phyloP scores from a whole-genome alignment of 257 asterid genomes.

The Paulownia fortunei region DNA sequence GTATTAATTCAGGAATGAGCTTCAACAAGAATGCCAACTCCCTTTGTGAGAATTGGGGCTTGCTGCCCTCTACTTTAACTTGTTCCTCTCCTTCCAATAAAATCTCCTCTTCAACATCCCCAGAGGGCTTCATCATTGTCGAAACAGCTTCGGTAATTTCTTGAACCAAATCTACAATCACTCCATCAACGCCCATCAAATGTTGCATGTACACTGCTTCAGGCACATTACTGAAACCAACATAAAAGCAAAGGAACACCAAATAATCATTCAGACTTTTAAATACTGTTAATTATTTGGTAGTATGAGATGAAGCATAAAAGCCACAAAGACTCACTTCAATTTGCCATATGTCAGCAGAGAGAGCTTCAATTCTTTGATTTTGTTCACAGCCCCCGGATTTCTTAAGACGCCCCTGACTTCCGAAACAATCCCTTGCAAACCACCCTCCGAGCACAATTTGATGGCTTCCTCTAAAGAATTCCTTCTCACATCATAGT shows the following conservation, averaged over 20 bases:
- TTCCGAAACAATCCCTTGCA: conserved; percentile 91
- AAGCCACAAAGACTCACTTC: conserved; percentile 56
- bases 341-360: conserved; percentile 82
- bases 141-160: conserved; percentile 72
- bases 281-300: too few species aligned
- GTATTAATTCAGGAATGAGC: conserved; percentile 78
- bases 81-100: conserved; percentile 42
- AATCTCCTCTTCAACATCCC: conserved; percentile 29
- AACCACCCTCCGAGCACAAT: conserved; percentile 77
- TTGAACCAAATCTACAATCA: conserved; percentile 80
- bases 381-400: conserved; percentile 77
- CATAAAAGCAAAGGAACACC: background rate
- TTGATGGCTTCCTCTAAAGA: conserved; percentile 86
- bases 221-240: conserved; percentile 59
- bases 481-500: conserved; percentile 75
- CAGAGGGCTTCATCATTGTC: conserved; percentile 49
- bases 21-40: conserved; percentile 86
- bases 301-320: background rate
- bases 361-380: conserved; percentile 76
- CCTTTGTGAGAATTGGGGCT: conserved; percentile 76
- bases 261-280: background rate
- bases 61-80: conserved; percentile 34
- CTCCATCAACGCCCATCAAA: conserved; percentile 93
- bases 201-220: conserved; percentile 94
- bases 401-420: conserved; percentile 74